These are phyloP conservation scores for Cutaneotrichosporon sp. DNA, from an alignment of 1,284 basidiomycete genomes.

Conservation along the genomic window DNA sequence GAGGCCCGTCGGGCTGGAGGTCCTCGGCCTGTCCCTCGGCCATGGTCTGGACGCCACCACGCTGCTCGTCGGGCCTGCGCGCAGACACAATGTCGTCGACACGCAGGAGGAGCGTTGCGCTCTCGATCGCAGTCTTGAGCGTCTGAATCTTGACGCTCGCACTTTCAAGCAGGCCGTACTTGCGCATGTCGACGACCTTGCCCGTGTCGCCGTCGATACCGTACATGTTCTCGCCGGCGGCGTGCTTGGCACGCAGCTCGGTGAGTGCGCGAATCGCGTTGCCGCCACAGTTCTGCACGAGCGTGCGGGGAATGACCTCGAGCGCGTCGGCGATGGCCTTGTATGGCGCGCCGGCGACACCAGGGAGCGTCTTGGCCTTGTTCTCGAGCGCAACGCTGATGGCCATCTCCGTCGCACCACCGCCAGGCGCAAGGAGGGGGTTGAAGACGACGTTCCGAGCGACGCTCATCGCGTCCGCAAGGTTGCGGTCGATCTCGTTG, in stretches of 20 bases:
- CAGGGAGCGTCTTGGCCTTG: slow-evolving; percentile 74
- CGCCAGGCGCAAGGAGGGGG: slow-evolving; percentile 85
- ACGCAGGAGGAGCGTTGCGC: slow-evolving; percentile 83
- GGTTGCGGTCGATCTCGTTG: slow-evolving; percentile 96
- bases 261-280: slow-evolving; percentile 92
- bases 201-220: slow-evolving; percentile 95
- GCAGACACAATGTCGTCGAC: slow-evolving; percentile 95
- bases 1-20: slow-evolving; percentile 19
- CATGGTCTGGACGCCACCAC: slow-evolving; percentile 50
- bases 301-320: slow-evolving; percentile 93
- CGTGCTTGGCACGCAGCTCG: slow-evolving; percentile 85
- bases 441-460: slow-evolving; percentile 97
- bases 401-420: slow-evolving; percentile 98
- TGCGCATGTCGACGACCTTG: slow-evolving; percentile 93
- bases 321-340: slow-evolving; percentile 91
- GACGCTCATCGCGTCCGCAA: slow-evolving; percentile 96
- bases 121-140: slow-evolving; percentile 96
- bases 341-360: slow-evolving; percentile 87
- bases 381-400: slow-evolving; percentile 85
- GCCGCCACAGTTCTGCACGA: slow-evolving; percentile 94
- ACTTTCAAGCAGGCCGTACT: slow-evolving; percentile 88
- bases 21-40: slow-evolving; percentile 31
- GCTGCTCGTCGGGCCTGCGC: slow-evolving; percentile 53
- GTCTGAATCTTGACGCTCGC: slow-evolving; percentile 98
- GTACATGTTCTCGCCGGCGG: slow-evolving; percentile 83